Evolutionary conservation across 192 early-diverging fungal genomes (phyloP).

Genomic region (Entomortierella chlamydospora): DNA sequence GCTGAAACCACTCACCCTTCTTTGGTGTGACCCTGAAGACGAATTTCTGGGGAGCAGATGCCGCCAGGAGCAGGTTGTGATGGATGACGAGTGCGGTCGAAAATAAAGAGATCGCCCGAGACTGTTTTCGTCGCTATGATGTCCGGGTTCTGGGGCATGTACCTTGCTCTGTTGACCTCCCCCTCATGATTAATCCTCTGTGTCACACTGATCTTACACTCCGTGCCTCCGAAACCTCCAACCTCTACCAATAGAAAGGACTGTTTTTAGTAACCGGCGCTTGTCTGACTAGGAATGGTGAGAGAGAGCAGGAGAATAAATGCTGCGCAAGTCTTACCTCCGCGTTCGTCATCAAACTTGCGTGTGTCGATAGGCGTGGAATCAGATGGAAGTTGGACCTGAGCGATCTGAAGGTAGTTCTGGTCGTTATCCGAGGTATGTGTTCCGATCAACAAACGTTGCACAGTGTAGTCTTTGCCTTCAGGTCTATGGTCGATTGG

Average conservation of each 20-base stretch:
- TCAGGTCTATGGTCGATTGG: slow-evolving; percentile 69
- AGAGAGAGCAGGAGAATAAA: neutral
- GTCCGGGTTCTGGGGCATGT: slow-evolving; percentile 95
- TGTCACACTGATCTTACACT: slow-evolving; percentile 82
- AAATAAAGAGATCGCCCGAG: slow-evolving; percentile 94
- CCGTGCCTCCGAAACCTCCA: slow-evolving; percentile 84
- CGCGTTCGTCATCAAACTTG: slow-evolving; percentile 80
- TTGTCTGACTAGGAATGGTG: neutral
- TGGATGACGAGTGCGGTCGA: slow-evolving; percentile 93
- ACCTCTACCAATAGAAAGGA: slow-evolving; percentile 61
- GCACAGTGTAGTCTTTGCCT: slow-evolving; percentile 91
- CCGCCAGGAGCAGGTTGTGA: slow-evolving; percentile 79
- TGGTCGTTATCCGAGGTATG: slow-evolving; percentile 97
- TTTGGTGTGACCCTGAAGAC: slow-evolving; percentile 86
- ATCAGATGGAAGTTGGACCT: slow-evolving; percentile 87
- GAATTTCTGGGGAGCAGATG: slow-evolving; percentile 88
- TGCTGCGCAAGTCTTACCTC: slow-evolving; percentile 58
- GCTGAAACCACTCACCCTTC: slow-evolving; percentile 85
- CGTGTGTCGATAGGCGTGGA: slow-evolving; percentile 65
- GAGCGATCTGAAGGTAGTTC: slow-evolving; percentile 96
- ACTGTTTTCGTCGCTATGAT: slow-evolving; percentile 96
- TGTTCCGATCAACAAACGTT: slow-evolving; percentile 92
- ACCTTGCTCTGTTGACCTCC: slow-evolving; percentile 98
- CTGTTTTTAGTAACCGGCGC: neutral
- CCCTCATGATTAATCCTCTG: slow-evolving; percentile 98